Percentiles rank a stretch among this genome's conserved stretches.
Conservation (phyloP, 192 early-diverging fungal species). For the Entomortierella beljakovae region DNA sequence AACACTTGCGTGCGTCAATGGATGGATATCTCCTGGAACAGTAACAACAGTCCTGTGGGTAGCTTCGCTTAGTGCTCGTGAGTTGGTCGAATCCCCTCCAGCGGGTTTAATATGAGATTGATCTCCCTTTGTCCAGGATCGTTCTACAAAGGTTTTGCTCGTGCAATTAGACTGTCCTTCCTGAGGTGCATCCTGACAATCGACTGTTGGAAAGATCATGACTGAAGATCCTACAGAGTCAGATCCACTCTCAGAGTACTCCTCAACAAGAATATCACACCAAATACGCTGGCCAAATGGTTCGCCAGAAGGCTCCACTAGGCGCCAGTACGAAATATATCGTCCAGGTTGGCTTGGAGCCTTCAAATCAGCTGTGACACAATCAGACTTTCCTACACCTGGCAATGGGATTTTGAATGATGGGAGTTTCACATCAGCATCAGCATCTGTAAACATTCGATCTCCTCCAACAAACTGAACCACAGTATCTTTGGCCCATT, state of each 20-base stretch:
- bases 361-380: constrained; percentile 72
- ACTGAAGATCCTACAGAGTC: constrained; percentile 52
- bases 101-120: neutral
- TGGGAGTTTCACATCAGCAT: constrained; percentile 37
- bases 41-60: neutral
- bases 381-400: constrained; percentile 62
- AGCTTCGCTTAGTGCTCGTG: too few species aligned
- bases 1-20: neutral
- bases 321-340: constrained; percentile 71
- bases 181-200: constrained; percentile 24
- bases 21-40: neutral
- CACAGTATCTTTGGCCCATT: constrained; percentile 71
- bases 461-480: constrained; percentile 69
- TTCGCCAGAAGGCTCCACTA: constrained; percentile 66
- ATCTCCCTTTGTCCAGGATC: neutral
- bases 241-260: constrained; percentile 48
- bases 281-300: constrained; percentile 76
- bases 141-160: neutral
- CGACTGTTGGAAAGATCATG: constrained; percentile 59
- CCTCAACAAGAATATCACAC: constrained; percentile 73
- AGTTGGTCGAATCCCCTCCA: too few species aligned
- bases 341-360: constrained; percentile 69
- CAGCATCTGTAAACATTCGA: constrained; percentile 56
- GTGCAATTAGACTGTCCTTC: neutral
- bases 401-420: constrained; percentile 58